Percentiles rank a stretch among this genome's conserved stretches.
Conservation (phyloP, 768 basidiomycete species). For the Clathrus columnatus region DNA sequence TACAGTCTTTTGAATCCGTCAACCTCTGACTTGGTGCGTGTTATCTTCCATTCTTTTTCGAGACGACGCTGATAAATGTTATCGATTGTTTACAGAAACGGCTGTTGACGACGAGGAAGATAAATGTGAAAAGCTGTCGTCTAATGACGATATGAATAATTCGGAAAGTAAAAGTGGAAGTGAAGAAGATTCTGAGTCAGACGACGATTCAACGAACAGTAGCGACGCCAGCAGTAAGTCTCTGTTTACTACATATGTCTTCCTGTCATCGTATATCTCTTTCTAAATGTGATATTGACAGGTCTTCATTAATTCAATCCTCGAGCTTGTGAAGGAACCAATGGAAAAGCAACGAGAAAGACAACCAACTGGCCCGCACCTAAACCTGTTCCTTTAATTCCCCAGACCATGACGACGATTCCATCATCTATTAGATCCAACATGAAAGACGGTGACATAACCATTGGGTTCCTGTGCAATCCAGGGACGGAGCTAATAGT, state of each 20-base stretch:
- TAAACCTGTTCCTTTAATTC: constrained; percentile 58
- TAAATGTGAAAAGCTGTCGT: constrained; percentile 65
- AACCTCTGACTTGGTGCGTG: constrained; percentile 43
- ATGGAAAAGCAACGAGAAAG: constrained; percentile 9
- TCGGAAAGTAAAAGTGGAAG: constrained; percentile 27
- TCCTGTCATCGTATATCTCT: neutral
- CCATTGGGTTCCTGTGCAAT: neutral
- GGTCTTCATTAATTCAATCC: constrained; percentile 19
- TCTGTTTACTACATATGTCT: neutral
- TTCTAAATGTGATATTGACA: constrained; percentile 1
- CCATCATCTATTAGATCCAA: constrained; percentile 15
- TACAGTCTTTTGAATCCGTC: constrained; percentile 93
- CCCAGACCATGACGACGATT: constrained; percentile 27
- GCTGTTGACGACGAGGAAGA: constrained; percentile 87
- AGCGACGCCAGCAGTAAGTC: constrained; percentile 32
- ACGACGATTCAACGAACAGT: constrained; percentile 24
- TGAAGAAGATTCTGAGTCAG: constrained; percentile 25
- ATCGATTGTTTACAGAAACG: constrained; percentile 19
- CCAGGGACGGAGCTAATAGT: constrained; percentile 8
- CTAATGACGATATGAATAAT: constrained; percentile 31
- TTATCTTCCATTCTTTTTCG: neutral
- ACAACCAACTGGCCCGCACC: constrained; percentile 20
- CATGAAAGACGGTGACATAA: constrained; percentile 42
- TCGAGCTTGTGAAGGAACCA: constrained; percentile 13
- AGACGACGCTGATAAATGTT: constrained; percentile 10